These are phyloP conservation scores for Rosa persica DNA, from an alignment of 306 rosid species.

Conservation along the genomic window DNA sequence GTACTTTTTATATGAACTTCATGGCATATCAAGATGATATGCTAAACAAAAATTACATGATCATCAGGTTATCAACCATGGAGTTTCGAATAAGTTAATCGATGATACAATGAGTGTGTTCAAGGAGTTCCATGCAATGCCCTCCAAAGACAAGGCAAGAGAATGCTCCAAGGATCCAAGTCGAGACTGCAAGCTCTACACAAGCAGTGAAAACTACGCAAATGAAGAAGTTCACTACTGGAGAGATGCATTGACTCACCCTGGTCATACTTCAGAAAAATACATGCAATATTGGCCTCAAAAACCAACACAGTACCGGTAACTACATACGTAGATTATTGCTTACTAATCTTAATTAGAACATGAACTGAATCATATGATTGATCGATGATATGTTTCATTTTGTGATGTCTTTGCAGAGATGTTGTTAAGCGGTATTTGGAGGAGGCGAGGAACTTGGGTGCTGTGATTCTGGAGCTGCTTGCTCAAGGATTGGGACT, in stretches of 20 bases:
- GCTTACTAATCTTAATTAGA: neutral
- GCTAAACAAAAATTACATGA: neutral
- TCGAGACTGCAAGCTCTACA: slow-evolving; percentile 54
- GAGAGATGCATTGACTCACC: slow-evolving; percentile 67
- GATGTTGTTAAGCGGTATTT: slow-evolving; percentile 48
- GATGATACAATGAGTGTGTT: slow-evolving; percentile 37
- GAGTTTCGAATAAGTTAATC: slow-evolving; percentile 48
- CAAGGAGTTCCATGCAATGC: slow-evolving; percentile 68
- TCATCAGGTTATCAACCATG: slow-evolving; percentile 66
- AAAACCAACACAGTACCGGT: slow-evolving; percentile 60
- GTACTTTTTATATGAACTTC: neutral
- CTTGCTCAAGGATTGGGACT: slow-evolving; percentile 64
- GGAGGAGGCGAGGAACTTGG: slow-evolving; percentile 38
- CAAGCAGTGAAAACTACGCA: slow-evolving; percentile 56
- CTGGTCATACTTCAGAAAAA: slow-evolving; percentile 54
- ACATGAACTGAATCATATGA: neutral
- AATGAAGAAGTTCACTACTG: slow-evolving; percentile 45
- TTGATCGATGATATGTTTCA: neutral
- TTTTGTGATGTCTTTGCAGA: slow-evolving; percentile 28
- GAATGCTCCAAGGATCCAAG: slow-evolving; percentile 57
- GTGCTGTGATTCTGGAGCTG: slow-evolving; percentile 44
- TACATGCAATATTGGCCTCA: slow-evolving; percentile 60
- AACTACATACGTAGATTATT: neutral
- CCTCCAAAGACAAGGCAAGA: slow-evolving; percentile 48
- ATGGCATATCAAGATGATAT: neutral